These are phyloP conservation scores for Trichophyton verrucosum DNA, from an alignment of 2,329 filamentous ascomycete genomes.

Conservation along the genomic window DNA sequence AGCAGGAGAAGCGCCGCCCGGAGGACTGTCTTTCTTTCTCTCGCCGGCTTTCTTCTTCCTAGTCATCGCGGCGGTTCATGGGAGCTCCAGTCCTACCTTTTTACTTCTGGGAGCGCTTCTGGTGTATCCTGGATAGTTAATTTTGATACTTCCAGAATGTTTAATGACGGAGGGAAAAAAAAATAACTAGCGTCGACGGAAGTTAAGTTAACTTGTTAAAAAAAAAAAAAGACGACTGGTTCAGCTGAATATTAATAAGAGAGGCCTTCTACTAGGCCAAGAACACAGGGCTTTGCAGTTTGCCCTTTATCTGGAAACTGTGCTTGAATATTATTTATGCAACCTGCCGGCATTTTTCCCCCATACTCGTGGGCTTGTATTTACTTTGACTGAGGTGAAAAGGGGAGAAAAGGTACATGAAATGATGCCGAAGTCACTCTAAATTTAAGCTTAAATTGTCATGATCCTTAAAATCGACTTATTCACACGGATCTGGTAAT, in stretches of 20 bases:
- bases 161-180: background rate
- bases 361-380: no score
- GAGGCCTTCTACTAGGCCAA: background rate
- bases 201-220: background rate
- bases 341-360: background rate
- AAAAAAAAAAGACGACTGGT: background rate
- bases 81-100: background rate
- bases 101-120: background rate
- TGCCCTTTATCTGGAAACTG: background rate
- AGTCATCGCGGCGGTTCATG: constrained; percentile 9
- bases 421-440: background rate
- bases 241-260: background rate
- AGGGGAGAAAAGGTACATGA: background rate
- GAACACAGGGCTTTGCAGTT: background rate
- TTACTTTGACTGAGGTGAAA: background rate
- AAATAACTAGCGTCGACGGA: background rate
- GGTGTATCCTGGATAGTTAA: background rate
- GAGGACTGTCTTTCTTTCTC: constrained; percentile 2
- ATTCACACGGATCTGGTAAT: background rate
- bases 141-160: background rate
- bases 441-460: background rate
- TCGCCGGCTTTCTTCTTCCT: constrained; percentile 14
- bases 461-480: background rate
- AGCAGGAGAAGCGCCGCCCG: background rate
- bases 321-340: background rate